phyloP scores from a whole-genome alignment of 208 protist genomes.

The Leishmania amazonensis region DNA sequence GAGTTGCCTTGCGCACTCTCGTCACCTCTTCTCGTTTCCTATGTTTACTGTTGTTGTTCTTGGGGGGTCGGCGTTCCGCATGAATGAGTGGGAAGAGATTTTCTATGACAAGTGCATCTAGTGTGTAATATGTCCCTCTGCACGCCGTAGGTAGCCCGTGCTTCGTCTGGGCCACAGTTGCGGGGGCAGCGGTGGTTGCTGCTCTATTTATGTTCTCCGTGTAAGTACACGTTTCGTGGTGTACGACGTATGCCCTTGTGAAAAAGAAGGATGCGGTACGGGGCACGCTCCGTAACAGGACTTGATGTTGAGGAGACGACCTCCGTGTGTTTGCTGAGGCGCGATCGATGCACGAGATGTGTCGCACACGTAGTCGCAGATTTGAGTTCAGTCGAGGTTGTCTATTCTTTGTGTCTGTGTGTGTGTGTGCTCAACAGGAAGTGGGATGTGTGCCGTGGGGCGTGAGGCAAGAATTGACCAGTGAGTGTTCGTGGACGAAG shows the following conservation, averaged over 20 bases:
- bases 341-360: background rate
- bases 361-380: background rate
- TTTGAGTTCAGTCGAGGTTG: background rate
- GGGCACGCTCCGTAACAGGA: background rate
- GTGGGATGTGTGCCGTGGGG: background rate
- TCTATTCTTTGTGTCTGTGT: background rate
- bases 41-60: background rate
- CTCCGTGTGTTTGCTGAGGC: background rate
- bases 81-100: background rate
- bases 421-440: background rate
- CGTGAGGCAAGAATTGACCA: background rate
- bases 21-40: background rate
- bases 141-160: background rate
- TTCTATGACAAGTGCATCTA: constrained; percentile 1
- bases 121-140: background rate
- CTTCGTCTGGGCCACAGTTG: background rate
- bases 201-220: background rate
- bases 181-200: background rate
- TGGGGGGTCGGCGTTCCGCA: background rate
- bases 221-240: background rate
- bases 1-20: background rate
- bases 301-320: background rate
- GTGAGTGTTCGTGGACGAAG: background rate
- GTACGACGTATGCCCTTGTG: background rate
- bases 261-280: background rate